Base-by-base conservation (phyloP, 495 filamentous ascomycete genomes). In the Parachaetomium inaequale region DNA sequence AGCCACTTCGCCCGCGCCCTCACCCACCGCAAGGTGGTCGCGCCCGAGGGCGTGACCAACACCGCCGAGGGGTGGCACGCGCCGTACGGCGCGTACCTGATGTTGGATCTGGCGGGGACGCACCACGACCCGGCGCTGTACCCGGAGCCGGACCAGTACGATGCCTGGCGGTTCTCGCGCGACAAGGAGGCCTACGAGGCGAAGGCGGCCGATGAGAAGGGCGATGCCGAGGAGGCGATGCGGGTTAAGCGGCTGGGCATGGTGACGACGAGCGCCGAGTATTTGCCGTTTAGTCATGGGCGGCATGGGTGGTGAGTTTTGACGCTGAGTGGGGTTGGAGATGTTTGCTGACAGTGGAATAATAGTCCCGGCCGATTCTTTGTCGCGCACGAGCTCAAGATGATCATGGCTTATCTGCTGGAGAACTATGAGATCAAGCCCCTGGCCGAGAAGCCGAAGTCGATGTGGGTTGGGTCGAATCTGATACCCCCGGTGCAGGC, bases 341-440 rank as follows among this genome's bases (percentile, higher is more conserved):
- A 11, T 31, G 19, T 46, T 32, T 29, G 15, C 49, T 62, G 19
- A 63, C 36, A 34, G 29, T 12, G 11, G 17, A 0, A n/a, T n/a
- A 31, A 55, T 2, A 74, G 78, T 26, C 76, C 76, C 19, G 77
- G 77, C 14, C 68, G 76, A 15, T 80, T 81, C 65, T 77, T 81
- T 54, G 77, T 79, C 7, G 70, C 73, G 21, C 72, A 73, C 53
- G 71, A 75, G 59, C 59, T 81, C 29, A 81, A 80, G 60, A 73
- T 80, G 54, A 67, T 74, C 4, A 38, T 80, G 31, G 70, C 69
- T 21, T 75, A 77, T 58, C 47, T 78, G 21, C 34, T 78, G 21
- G 50, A 72, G 19, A 78, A 79, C 56, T 80, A 79, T 63, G 78
- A 80, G 11, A 63, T 76, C 47, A 71, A 72, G 45, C 66, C 66